Conservation (phyloP, 2,329 filamentous ascomycete species). For the Zymoseptoria brevis region DNA sequence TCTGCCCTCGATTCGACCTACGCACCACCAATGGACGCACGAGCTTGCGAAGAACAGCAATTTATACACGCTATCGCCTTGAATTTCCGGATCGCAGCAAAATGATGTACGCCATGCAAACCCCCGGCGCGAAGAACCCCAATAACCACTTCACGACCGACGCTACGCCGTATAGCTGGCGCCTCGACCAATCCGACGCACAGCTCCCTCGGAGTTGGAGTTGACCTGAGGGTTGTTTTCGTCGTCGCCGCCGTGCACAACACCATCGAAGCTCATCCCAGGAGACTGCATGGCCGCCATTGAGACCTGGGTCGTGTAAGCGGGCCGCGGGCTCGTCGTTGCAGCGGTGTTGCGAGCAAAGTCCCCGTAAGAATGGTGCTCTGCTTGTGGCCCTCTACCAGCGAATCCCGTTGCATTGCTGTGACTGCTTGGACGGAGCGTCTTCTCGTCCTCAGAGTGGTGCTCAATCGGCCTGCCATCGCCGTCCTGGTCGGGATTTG, state of each 20-base stretch:
- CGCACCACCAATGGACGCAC: no score
- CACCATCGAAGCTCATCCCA: neutral
- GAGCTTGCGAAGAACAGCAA: no score
- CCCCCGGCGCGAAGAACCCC: neutral
- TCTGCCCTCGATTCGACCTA: no score
- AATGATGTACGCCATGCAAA: neutral
- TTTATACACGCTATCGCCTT: no score
- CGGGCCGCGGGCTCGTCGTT: neutral
- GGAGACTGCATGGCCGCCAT: neutral
- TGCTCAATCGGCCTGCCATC: neutral
- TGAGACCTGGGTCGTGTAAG: neutral
- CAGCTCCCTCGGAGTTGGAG: neutral
- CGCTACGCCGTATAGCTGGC: constrained; percentile 7
- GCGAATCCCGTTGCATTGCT: neutral
- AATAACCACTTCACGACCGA: neutral
- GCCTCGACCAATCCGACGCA: constrained; percentile 4
- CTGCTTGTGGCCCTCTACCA: neutral
- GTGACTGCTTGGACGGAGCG: neutral
- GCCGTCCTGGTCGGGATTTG: constrained; percentile 18
- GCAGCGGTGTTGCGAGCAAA: neutral
- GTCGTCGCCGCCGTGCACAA: neutral
- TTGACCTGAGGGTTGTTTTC: neutral
- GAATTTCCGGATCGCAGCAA: no score
- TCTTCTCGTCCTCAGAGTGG: neutral
- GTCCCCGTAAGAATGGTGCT: neutral